These are phyloP conservation scores for Podospora bellae-mahoneyi DNA, from an alignment of 495 filamentous ascomycete species.

Conservation along the genomic window DNA sequence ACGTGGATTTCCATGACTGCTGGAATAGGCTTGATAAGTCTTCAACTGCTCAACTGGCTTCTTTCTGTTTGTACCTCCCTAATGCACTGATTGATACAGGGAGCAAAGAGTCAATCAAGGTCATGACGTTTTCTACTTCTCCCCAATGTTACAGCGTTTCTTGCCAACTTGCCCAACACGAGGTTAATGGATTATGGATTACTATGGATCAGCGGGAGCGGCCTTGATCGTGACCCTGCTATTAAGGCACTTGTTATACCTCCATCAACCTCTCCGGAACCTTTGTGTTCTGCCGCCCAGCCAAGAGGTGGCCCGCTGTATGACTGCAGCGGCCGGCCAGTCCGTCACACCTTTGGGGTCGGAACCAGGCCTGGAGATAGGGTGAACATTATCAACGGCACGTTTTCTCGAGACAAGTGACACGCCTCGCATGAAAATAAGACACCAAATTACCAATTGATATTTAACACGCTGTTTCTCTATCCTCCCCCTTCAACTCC, in stretches of 20 bases:
- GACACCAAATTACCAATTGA: background rate
- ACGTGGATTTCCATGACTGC: background rate
- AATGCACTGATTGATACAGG: too few species aligned
- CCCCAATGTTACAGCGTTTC: background rate
- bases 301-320: background rate
- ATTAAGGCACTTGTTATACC: background rate
- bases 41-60: background rate
- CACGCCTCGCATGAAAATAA: background rate
- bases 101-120: too few species aligned
- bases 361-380: background rate
- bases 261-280: background rate
- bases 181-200: background rate
- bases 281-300: background rate
- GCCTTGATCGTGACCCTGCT: background rate
- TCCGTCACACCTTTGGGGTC: background rate
- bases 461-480: too few species aligned
- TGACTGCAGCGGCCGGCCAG: background rate
- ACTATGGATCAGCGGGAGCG: background rate
- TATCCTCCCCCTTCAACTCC: too few species aligned
- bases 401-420: background rate
- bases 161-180: background rate
- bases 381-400: background rate
- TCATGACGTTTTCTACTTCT: background rate
- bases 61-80: too few species aligned
- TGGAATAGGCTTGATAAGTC: background rate